Conservation (phyloP, 345 rosid genomes). For the Eucalyptus polybractea region DNA sequence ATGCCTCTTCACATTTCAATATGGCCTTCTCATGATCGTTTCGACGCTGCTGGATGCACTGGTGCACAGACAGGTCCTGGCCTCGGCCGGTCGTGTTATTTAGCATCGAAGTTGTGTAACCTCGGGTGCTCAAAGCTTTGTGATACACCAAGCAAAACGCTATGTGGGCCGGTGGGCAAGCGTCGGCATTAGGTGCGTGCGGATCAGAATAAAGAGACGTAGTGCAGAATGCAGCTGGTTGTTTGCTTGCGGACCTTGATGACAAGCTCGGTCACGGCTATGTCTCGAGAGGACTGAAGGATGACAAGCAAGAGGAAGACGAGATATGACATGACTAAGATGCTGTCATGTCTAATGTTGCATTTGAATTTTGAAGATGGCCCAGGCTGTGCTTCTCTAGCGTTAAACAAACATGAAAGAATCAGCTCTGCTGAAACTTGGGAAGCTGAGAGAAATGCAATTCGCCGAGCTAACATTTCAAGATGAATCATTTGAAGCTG, state of each 20-base stretch:
- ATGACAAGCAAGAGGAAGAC: background rate
- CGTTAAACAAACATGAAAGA: background rate
- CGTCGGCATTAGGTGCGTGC: constrained; percentile 10
- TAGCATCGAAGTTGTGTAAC: background rate
- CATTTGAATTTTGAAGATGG: background rate
- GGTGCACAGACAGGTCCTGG: background rate
- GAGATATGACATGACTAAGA: background rate
- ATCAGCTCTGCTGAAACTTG: background rate
- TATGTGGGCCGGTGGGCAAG: constrained; percentile 9
- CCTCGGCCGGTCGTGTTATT: background rate
- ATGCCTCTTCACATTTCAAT: background rate
- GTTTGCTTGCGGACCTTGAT: background rate
- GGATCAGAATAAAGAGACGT: constrained; percentile 17
- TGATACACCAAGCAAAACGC: constrained; percentile 8
- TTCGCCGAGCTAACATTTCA: background rate
- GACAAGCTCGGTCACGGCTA: background rate
- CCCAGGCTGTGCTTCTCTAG: background rate
- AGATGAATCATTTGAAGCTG: background rate
- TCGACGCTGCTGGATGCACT: background rate
- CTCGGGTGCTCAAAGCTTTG: constrained; percentile 10
- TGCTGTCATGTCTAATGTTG: background rate
- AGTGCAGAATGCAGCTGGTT: constrained; percentile 6
- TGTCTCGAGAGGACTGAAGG: background rate
- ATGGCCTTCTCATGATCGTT: background rate
- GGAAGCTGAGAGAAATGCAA: background rate